A percentile compares a stretch with the other conserved stretches of the same genome.
Evolutionary conservation across 768 basidiomycete species (phyloP).

Genomic region (Boletus subcaerulescens): DNA sequence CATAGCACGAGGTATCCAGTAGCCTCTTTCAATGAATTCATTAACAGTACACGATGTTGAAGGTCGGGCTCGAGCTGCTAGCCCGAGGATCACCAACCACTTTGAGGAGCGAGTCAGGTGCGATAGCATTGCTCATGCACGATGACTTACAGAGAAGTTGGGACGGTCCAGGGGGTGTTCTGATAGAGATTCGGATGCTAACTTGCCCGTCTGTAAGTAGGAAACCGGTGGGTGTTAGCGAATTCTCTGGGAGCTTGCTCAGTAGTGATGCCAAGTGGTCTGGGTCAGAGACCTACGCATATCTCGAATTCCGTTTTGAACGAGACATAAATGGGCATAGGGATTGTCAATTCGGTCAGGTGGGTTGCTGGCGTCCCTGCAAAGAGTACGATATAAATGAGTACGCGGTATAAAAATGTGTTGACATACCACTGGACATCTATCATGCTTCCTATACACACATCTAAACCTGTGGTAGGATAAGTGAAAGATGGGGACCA

Average conservation of each 20-base stretch:
- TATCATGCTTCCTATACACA: no score
- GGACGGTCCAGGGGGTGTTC: conserved; percentile 11
- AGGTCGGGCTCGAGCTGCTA: conserved; percentile 21
- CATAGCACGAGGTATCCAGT: no score
- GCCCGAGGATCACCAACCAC: conserved; percentile 36
- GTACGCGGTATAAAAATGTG: not conserved
- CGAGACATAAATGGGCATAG: no score
- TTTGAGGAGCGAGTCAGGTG: conserved; percentile 12
- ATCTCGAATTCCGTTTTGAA: no score
- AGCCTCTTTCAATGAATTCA: no score
- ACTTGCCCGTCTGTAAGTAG: conserved; percentile 24
- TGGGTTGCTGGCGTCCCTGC: conserved; percentile 29
- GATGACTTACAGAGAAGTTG: conserved; percentile 29
- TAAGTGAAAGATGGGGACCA: conserved; percentile 23
- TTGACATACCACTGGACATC: conserved; percentile 20
- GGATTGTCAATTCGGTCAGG: no score
- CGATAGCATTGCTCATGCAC: not conserved
- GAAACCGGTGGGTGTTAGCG: conserved; percentile 27
- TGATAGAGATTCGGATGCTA: no score
- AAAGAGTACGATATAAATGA: not conserved
- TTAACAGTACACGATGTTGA: conserved; percentile 17
- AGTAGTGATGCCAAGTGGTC: not conserved
- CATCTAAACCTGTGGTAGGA: no score
- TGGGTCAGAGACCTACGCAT: conserved; percentile 13
- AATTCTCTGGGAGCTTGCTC: conserved; percentile 15